phyloP scores from a whole-genome alignment of 2,329 filamentous ascomycete genomes.

The Colletotrichum sp. region DNA sequence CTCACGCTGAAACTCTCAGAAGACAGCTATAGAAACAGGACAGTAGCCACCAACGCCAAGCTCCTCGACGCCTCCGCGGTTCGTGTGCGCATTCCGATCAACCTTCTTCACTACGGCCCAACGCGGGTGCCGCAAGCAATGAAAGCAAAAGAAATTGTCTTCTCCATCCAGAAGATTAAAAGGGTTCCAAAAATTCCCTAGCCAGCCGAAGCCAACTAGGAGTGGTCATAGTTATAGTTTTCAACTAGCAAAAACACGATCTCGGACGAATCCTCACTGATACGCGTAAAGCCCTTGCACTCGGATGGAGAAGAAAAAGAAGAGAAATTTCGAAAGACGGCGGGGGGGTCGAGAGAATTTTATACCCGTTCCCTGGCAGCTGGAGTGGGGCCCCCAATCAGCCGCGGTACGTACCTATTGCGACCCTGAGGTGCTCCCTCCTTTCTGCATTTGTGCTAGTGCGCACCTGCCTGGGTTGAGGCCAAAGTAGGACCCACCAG shows the following conservation, averaged over 20 bases:
- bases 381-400: background rate
- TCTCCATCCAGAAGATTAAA: conserved; percentile 36
- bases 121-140: conserved; percentile 47
- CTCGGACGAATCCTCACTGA: conserved; percentile 89
- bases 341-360: background rate
- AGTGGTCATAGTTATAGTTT: conserved; percentile 84
- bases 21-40: background rate
- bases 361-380: background rate
- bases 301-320: conserved; percentile 58
- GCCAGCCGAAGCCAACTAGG: conserved; percentile 70
- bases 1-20: background rate
- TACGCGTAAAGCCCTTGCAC: conserved; percentile 82
- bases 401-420: background rate
- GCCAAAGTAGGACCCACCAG: background rate
- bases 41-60: background rate
- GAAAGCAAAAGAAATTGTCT: conserved; percentile 48
- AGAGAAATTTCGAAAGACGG: conserved; percentile 26
- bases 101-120: conserved; percentile 56
- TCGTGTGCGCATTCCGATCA: background rate
- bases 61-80: background rate
- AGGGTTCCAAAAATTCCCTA: conserved; percentile 79
- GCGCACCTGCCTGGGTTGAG: background rate
- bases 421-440: background rate
- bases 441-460: background rate
- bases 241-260: conserved; percentile 90